Conservation (phyloP, 2,329 filamentous ascomycete genomes). For the Trichocomaceae sp. region DNA sequence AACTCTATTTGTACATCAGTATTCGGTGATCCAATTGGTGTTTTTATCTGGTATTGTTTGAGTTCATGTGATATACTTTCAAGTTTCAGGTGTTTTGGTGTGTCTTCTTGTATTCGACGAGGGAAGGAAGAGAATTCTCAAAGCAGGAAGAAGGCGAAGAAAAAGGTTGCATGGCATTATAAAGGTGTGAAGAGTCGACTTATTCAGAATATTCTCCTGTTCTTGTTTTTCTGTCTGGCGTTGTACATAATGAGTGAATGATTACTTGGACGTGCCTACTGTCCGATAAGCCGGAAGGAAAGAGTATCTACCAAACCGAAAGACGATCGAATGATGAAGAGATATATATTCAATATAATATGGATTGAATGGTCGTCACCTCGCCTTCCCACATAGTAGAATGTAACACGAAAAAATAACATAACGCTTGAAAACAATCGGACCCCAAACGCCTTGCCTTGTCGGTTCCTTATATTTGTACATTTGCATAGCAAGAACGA, state of each 20-base stretch:
- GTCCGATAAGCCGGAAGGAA: too few species aligned
- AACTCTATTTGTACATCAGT: not conserved
- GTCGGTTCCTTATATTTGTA: not conserved
- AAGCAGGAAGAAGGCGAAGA: not conserved
- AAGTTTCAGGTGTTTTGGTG: not conserved
- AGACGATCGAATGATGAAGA: too few species aligned
- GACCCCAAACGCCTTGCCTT: not conserved
- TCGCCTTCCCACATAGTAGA: not conserved
- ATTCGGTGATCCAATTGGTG: not conserved
- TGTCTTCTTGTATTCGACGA: not conserved
- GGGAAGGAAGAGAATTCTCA: not conserved
- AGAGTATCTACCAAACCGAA: too few species aligned
- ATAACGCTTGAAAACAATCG: not conserved
- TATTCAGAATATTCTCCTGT: not conserved
- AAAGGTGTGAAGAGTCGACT: not conserved
- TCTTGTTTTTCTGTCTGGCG: not conserved
- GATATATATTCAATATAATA: not conserved
- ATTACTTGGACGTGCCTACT: too few species aligned
- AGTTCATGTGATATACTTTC: slow-evolving; percentile 8
- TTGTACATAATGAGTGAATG: slow-evolving; percentile 11
- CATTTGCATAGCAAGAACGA: not conserved
- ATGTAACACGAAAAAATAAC: not conserved
- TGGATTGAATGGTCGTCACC: not conserved
- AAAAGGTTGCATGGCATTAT: slow-evolving; percentile 2
- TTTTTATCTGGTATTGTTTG: not conserved